Percentiles rank a stretch among this genome's conserved stretches.
Conservation (phyloP, 805 yeast species). For the Kazachstania bromeliacearum region DNA sequence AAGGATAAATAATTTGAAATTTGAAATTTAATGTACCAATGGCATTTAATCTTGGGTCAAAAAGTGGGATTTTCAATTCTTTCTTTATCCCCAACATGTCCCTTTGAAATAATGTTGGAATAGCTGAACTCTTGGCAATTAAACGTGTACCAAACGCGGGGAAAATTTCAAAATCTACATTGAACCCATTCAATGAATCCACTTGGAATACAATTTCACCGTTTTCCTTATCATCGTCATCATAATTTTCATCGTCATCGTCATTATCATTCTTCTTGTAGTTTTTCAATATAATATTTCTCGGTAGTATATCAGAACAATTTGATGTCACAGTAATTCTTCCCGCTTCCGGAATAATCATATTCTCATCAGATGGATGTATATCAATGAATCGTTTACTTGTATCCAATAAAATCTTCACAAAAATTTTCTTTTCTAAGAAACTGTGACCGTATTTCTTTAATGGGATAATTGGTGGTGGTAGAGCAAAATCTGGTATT, state of each 20-base stretch:
- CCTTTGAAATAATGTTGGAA: constrained; percentile 38
- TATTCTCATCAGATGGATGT: constrained; percentile 34
- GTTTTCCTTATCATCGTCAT: constrained; percentile 4
- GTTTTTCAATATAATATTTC: constrained; percentile 53
- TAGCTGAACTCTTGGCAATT: constrained; percentile 79
- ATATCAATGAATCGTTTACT: constrained; percentile 37
- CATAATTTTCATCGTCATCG: constrained; percentile 30
- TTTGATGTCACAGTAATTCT: constrained; percentile 73
- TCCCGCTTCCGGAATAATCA: constrained; percentile 50
- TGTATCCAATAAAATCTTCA: constrained; percentile 62
- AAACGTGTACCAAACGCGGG: constrained; percentile 92
- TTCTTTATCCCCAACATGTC: constrained; percentile 33
- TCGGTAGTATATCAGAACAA: constrained; percentile 74
- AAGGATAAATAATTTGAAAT: constrained; percentile 84
- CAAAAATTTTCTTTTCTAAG: constrained; percentile 77
- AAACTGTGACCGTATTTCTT: constrained; percentile 94
- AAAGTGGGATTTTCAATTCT: constrained; percentile 52
- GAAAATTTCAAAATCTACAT: constrained; percentile 79
- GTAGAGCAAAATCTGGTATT: constrained; percentile 84
- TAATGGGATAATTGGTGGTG: constrained; percentile 93
- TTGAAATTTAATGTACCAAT: constrained; percentile 74
- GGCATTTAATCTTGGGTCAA: constrained; percentile 70
- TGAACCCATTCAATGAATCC: constrained; percentile 63
- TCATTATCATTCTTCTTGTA: neutral
- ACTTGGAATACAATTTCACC: constrained; percentile 65